Percentiles rank a stretch among this genome's conserved stretches.
phyloP scores from a whole-genome alignment of 331 rosid genomes.

The Saraca asoca region DNA sequence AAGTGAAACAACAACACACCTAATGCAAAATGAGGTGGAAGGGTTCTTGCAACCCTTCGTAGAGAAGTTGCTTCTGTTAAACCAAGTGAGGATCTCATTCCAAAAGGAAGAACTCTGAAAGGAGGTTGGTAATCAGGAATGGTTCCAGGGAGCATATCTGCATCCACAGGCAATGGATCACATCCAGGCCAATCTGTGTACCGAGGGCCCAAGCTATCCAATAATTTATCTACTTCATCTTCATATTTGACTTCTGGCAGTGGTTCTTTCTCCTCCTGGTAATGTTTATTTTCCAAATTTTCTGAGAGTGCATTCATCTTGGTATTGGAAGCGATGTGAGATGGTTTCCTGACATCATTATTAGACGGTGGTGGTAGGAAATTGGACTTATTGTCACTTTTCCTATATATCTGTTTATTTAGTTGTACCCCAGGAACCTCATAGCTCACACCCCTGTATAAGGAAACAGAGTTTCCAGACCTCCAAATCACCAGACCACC shows the following conservation, averaged over 20 bases:
- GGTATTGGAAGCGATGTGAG: slow-evolving; percentile 41
- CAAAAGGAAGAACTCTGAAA: slow-evolving; percentile 92
- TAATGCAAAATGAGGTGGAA: slow-evolving; percentile 97
- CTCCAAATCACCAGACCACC: slow-evolving; percentile 98
- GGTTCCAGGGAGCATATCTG: slow-evolving; percentile 78
- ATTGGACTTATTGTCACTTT: slow-evolving; percentile 40
- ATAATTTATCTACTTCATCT: slow-evolving; percentile 73
- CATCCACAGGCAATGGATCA: slow-evolving; percentile 89
- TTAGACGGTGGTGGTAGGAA: slow-evolving; percentile 42
- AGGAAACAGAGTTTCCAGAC: slow-evolving; percentile 89
- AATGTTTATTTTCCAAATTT: slow-evolving; percentile 41
- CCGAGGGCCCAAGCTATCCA: slow-evolving; percentile 84
- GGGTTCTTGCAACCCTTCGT: slow-evolving; percentile 79
- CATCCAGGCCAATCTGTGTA: slow-evolving; percentile 88
- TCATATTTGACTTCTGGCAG: slow-evolving; percentile 65
- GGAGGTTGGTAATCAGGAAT: slow-evolving; percentile 83
- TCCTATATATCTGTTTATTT: slow-evolving; percentile 52
- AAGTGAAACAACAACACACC: slow-evolving; percentile 48
- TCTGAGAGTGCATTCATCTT: slow-evolving; percentile 34
- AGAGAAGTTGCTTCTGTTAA: slow-evolving; percentile 73
- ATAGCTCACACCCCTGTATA: slow-evolving; percentile 94
- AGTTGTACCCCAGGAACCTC: slow-evolving; percentile 66
- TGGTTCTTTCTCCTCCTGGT: slow-evolving; percentile 39
- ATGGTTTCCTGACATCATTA: slow-evolving; percentile 34
- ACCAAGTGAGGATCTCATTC: slow-evolving; percentile 77